Conservation (phyloP, 306 rosid genomes). For the Biancaea sappan region DNA sequence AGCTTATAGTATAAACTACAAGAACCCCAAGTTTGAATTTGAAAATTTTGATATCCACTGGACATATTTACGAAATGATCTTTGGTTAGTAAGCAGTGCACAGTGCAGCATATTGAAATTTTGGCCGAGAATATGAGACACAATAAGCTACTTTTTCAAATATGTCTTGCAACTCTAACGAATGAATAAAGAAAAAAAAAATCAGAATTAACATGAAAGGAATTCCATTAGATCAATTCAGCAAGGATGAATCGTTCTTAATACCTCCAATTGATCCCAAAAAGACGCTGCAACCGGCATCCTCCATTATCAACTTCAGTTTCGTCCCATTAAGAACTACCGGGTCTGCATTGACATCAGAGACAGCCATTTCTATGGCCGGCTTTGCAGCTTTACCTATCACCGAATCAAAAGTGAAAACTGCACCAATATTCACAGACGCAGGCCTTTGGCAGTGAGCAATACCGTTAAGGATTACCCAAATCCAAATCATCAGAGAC, state of each 20-base stretch:
- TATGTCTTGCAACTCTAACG: slow-evolving; percentile 16
- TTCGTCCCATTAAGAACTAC: slow-evolving; percentile 62
- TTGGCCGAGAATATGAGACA: neutral
- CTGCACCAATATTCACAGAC: slow-evolving; percentile 72
- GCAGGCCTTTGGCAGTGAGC: slow-evolving; percentile 57
- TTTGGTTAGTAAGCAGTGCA: slow-evolving; percentile 16
- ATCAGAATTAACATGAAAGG: slow-evolving; percentile 10
- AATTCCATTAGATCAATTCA: neutral
- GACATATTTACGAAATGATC: neutral
- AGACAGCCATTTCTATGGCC: slow-evolving; percentile 76
- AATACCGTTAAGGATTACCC: slow-evolving; percentile 50
- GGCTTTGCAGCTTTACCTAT: slow-evolving; percentile 73
- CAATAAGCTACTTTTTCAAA: neutral
- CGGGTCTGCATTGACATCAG: slow-evolving; percentile 76
- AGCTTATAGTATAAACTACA: slow-evolving; percentile 31
- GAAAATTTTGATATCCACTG: neutral
- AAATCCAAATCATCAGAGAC: slow-evolving; percentile 41
- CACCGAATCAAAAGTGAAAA: slow-evolving; percentile 76
- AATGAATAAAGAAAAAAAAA: slow-evolving; percentile 11
- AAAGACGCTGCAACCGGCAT: slow-evolving; percentile 70
- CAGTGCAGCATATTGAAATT: slow-evolving; percentile 25
- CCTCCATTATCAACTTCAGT: slow-evolving; percentile 52
- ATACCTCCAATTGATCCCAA: slow-evolving; percentile 84
- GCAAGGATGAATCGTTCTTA: slow-evolving; percentile 9
- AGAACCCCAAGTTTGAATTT: slow-evolving; percentile 30